Evolutionary conservation across 1,139 yeast genomes (phyloP).

Genomic region (Blastobotrys serpentis): DNA sequence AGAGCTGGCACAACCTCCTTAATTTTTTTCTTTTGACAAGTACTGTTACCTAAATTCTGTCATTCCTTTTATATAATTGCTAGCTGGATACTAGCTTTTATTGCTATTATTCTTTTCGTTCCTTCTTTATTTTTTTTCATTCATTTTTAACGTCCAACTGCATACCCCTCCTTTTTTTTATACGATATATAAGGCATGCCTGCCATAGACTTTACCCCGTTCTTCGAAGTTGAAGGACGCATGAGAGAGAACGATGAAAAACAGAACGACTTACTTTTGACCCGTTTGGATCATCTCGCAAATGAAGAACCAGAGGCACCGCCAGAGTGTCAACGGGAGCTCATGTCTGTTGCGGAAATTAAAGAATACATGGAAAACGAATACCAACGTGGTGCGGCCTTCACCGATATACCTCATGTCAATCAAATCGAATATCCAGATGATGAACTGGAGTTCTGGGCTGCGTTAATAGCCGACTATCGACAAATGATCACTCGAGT

Average conservation of each 20-base stretch:
- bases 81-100: conserved; percentile 2
- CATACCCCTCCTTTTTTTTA: neutral
- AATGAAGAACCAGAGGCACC: conserved; percentile 14
- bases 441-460: conserved; percentile 39
- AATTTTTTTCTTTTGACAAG: neutral
- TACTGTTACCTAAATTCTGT: neutral
- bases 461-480: conserved; percentile 39
- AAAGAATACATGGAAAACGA: conserved; percentile 16
- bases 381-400: conserved; percentile 20
- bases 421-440: conserved; percentile 24
- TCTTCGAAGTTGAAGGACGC: conserved; percentile 6
- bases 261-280: conserved; percentile 11
- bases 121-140: no score
- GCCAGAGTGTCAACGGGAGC: conserved; percentile 15
- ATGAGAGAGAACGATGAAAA: conserved; percentile 4
- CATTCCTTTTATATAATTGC: conserved; percentile 3
- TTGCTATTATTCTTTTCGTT: no score
- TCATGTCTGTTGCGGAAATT: conserved; percentile 18
- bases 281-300: conserved; percentile 13
- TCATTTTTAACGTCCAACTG: no score
- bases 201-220: conserved; percentile 4
- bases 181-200: neutral
- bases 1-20: conserved; percentile 7
- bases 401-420: conserved; percentile 31
- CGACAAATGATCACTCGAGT: conserved; percentile 33